These are phyloP conservation scores for Castanospermum australe DNA, from an alignment of 306 rosid genomes.

Conservation along the genomic window DNA sequence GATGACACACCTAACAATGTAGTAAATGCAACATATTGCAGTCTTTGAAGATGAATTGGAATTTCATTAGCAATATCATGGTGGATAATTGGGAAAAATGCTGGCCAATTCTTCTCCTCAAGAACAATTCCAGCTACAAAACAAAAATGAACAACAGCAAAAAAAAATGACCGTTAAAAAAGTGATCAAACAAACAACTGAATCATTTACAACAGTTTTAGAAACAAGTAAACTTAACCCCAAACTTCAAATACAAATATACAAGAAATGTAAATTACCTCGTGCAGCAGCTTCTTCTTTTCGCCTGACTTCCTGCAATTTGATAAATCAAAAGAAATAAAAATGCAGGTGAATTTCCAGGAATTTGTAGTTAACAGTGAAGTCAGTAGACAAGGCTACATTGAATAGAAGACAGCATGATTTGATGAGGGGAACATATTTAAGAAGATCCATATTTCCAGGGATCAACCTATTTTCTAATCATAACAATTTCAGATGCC, in stretches of 20 bases:
- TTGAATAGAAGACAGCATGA: not conserved
- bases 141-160: conserved; percentile 12
- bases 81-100: conserved; percentile 89
- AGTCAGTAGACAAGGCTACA: not conserved
- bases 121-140: conserved; percentile 87
- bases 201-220: not conserved
- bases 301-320: conserved; percentile 68
- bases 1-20: conserved; percentile 73
- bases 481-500: not conserved
- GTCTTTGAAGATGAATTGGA: conserved; percentile 75
- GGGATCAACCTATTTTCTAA: conserved; percentile 13
- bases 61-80: conserved; percentile 92
- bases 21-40: conserved; percentile 86
- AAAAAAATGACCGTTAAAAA: not conserved
- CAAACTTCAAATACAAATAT: conserved; percentile 6
- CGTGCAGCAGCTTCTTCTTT: conserved; percentile 88
- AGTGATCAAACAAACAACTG: not conserved
- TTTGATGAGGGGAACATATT: not conserved
- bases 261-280: conserved; percentile 45
- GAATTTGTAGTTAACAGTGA: not conserved
- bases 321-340: conserved; percentile 14
- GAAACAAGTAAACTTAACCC: not conserved
- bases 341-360: conserved; percentile 14
- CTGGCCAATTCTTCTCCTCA: conserved; percentile 95
- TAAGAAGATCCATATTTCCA: not conserved